phyloP scores from a whole-genome alignment of 2,329 filamentous ascomycete genomes.

The Ascomycota sp. region DNA sequence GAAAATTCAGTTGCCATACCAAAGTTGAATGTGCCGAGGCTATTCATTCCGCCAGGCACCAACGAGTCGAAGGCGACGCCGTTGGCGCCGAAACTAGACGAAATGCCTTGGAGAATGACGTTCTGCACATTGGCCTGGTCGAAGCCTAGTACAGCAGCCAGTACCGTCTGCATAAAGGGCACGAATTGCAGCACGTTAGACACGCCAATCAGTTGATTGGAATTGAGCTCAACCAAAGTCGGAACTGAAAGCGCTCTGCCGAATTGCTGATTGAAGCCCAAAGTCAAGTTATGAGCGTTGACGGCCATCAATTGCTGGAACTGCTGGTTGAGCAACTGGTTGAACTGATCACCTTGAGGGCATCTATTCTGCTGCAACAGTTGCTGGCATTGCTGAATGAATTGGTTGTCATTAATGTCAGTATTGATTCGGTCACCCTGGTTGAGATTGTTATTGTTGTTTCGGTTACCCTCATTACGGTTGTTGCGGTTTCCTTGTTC shows the following conservation, averaged over 20 bases:
- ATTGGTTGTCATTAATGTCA: slow-evolving; percentile 2
- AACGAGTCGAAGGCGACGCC: too few species aligned
- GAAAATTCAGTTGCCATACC: too few species aligned
- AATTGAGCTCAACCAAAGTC: slow-evolving; percentile 8
- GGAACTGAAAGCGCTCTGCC: slow-evolving; percentile 3
- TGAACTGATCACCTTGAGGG: not conserved
- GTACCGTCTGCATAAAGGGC: too few species aligned
- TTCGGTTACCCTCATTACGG: slow-evolving; percentile 2
- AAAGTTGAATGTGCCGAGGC: too few species aligned
- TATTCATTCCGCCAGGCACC: too few species aligned
- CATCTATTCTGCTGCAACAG: not conserved
- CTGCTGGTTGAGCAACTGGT: slow-evolving; percentile 1
- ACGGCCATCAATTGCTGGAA: slow-evolving; percentile 3
- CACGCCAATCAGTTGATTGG: not conserved
- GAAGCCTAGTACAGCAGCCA: too few species aligned
- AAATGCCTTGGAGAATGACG: too few species aligned
- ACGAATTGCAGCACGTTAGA: not conserved
- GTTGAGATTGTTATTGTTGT: slow-evolving; percentile 1
- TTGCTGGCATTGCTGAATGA: too few species aligned
- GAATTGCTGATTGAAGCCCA: not conserved
- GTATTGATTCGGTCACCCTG: too few species aligned
- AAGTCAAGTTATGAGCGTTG: slow-evolving; percentile 7
- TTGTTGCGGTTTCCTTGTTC: not conserved
- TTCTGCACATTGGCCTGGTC: too few species aligned
- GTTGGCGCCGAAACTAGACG: too few species aligned